Conservation (phyloP, 2,329 filamentous ascomycete species). For the Colletotrichum godetiae region DNA sequence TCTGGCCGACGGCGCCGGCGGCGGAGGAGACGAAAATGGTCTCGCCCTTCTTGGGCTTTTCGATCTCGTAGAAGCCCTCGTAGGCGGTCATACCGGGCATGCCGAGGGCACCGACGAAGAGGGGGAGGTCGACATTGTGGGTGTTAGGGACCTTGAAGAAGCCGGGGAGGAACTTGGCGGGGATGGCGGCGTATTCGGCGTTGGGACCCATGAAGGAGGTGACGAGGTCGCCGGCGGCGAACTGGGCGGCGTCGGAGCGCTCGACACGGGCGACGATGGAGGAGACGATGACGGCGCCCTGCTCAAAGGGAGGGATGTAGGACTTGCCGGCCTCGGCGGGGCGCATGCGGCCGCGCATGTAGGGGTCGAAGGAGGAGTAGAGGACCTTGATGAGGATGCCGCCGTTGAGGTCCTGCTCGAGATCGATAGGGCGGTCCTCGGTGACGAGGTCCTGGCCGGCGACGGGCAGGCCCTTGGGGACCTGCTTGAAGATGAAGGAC, state of each 20-base stretch:
- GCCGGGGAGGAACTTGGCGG: slow-evolving; percentile 26
- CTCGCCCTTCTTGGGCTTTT: slow-evolving; percentile 72
- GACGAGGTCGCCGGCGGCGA: slow-evolving; percentile 62
- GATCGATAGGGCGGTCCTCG: slow-evolving; percentile 76
- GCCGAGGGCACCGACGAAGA: slow-evolving; percentile 78
- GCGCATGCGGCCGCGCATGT: slow-evolving; percentile 85
- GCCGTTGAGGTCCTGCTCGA: slow-evolving; percentile 68
- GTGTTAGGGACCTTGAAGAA: slow-evolving; percentile 70
- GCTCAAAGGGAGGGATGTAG: slow-evolving; percentile 72
- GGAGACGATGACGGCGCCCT: slow-evolving; percentile 74
- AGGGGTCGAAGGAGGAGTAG: slow-evolving; percentile 85
- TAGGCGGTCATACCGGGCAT: slow-evolving; percentile 75
- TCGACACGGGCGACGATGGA: slow-evolving; percentile 74
- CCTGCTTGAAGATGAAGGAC: slow-evolving; percentile 77
- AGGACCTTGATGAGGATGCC: slow-evolving; percentile 77
- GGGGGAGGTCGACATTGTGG: slow-evolving; percentile 70
- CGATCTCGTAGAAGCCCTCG: slow-evolving; percentile 75
- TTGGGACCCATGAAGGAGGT: slow-evolving; percentile 60
- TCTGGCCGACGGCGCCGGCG: slow-evolving; percentile 82
- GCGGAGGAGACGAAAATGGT: slow-evolving; percentile 87
- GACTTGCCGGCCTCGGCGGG: slow-evolving; percentile 68
- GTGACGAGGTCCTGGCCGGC: slow-evolving; percentile 76
- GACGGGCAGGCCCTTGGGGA: slow-evolving; percentile 75
- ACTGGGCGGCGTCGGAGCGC: slow-evolving; percentile 70
- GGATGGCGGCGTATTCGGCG: slow-evolving; percentile 70